phyloP scores from a whole-genome alignment of 768 basidiomycete species.

The Calocybe indica region DNA sequence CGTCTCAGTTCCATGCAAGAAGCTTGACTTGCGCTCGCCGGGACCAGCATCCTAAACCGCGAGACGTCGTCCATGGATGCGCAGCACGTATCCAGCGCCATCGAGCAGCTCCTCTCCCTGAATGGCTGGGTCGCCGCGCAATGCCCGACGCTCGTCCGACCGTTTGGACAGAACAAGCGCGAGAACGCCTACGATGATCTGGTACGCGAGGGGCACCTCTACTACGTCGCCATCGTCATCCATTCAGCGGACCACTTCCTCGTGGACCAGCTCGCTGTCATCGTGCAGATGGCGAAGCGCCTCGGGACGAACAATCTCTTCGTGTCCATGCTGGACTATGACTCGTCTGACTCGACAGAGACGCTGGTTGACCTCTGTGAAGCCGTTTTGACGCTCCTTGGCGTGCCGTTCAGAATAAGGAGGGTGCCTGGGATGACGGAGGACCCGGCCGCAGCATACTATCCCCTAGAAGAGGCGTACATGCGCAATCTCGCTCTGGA shows the following conservation, averaged over 20 bases:
- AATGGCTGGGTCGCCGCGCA: constrained; percentile 98
- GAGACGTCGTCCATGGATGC: constrained; percentile 88
- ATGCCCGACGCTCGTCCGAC: constrained; percentile 90
- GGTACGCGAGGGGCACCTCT: constrained; percentile 74
- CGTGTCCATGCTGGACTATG: constrained; percentile 97
- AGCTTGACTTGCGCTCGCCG: not conserved
- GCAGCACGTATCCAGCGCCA: constrained; percentile 82
- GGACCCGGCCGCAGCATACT: constrained; percentile 85
- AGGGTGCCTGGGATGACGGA: constrained; percentile 91
- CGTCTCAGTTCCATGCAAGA: not conserved
- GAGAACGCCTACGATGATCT: constrained; percentile 90
- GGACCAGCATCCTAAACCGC: constrained; percentile 60
- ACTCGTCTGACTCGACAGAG: constrained; percentile 91
- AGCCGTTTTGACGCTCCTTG: constrained; percentile 87
- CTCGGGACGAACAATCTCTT: constrained; percentile 88
- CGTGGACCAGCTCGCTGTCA: constrained; percentile 96
- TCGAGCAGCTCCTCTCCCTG: constrained; percentile 90
- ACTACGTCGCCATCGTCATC: constrained; percentile 92
- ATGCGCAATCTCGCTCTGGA: constrained; percentile 91
- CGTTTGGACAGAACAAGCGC: constrained; percentile 87
- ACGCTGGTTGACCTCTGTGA: constrained; percentile 94
- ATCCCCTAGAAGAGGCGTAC: constrained; percentile 92
- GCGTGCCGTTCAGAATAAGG: constrained; percentile 88
- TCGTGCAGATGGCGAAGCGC: constrained; percentile 90
- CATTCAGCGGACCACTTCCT: constrained; percentile 99